These are phyloP conservation scores for Hypoxylon sp. DNA, from an alignment of 2,329 filamentous ascomycete species.

Conservation along the genomic window DNA sequence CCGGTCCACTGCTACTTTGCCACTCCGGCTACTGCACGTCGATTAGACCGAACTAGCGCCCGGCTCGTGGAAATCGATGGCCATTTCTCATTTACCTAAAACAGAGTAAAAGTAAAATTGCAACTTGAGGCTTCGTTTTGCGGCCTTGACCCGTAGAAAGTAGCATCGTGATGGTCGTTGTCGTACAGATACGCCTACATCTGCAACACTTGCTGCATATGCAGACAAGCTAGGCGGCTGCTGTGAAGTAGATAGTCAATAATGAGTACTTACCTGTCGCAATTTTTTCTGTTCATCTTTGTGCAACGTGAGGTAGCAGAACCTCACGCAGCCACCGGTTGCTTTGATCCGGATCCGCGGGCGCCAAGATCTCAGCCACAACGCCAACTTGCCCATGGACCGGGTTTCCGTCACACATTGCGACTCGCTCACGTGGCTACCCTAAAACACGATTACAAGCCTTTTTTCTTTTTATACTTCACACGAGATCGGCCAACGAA, in stretches of 20 bases:
- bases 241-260: conserved; percentile 35
- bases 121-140: not conserved
- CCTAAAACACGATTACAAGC: conserved; percentile 11
- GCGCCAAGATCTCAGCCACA: conserved; percentile 41
- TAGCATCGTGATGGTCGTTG: conserved; percentile 4
- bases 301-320: conserved; percentile 29
- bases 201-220: conserved; percentile 29
- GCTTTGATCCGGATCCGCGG: conserved; percentile 33
- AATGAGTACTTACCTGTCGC: conserved; percentile 28
- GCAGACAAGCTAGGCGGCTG: conserved; percentile 30
- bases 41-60: conserved; percentile 16
- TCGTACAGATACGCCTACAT: conserved; percentile 9
- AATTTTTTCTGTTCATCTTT: conserved; percentile 21
- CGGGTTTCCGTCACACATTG: conserved; percentile 39
- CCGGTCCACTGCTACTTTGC: conserved; percentile 33
- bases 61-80: conserved; percentile 10
- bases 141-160: conserved; percentile 9
- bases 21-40: conserved; percentile 24
- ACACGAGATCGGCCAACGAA: conserved; percentile 23
- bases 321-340: conserved; percentile 19
- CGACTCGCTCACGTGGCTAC: conserved; percentile 39
- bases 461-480: conserved; percentile 14
- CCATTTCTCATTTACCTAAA: conserved; percentile 3
- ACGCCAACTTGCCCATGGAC: conserved; percentile 11
- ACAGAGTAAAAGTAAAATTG: not conserved